Conservation (phyloP, 352 stramenopile species). For the Phytophthora hibernalis region DNA sequence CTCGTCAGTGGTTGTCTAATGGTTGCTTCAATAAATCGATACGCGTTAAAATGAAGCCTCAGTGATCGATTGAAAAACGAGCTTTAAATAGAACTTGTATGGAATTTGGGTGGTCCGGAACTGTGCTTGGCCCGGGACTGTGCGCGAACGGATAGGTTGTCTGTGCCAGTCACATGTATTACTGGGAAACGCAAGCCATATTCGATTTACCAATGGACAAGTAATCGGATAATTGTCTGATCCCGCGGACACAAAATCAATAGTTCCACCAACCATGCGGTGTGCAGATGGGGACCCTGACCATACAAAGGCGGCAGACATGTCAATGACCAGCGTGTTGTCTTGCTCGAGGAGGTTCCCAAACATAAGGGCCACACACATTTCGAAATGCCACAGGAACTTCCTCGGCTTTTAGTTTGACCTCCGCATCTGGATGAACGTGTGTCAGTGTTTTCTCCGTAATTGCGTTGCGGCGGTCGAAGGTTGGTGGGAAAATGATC, state of each 20-base stretch:
- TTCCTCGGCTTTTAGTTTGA: constrained; percentile 2
- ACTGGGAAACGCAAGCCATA: constrained; percentile 12
- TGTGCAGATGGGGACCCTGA: constrained; percentile 15
- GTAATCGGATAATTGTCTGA: constrained; percentile 6
- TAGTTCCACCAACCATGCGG: constrained; percentile 15
- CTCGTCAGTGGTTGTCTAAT: too few species aligned
- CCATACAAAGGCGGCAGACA: constrained; percentile 19
- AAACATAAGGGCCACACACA: constrained; percentile 3
- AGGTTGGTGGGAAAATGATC: neutral
- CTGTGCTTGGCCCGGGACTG: too few species aligned
- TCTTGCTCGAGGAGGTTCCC: neutral
- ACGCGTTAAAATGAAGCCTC: too few species aligned
- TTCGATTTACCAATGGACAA: constrained; percentile 4
- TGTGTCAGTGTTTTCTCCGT: too few species aligned
- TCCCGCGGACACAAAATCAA: constrained; percentile 10
- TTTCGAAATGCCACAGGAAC: constrained; percentile 18
- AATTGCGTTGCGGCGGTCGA: constrained; percentile 10
- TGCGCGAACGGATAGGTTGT: too few species aligned
- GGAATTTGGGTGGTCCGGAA: too few species aligned
- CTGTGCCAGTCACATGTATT: neutral
- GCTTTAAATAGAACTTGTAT: too few species aligned
- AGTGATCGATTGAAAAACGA: too few species aligned
- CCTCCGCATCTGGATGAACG: neutral
- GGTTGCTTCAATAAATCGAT: too few species aligned
- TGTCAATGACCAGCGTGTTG: constrained; percentile 30